phyloP scores from a whole-genome alignment of 352 stramenopile species.

The Albugo laibachii region DNA sequence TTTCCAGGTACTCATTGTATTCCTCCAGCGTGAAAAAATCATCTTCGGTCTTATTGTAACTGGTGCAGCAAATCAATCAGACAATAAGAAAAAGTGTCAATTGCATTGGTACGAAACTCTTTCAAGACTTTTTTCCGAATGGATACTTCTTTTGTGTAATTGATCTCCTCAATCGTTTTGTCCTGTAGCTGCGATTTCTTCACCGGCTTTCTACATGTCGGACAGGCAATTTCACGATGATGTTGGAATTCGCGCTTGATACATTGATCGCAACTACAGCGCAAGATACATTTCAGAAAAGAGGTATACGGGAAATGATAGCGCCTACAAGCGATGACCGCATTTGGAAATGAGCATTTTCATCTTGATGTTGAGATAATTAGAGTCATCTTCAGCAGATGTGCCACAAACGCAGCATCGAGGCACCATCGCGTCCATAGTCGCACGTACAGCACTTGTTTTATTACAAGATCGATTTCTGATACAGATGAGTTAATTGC shows the following conservation, averaged over 20 bases:
- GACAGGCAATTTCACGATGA: conserved; percentile 69
- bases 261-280: conserved; percentile 53
- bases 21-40: conserved; percentile 75
- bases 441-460: no score
- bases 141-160: conserved; percentile 71
- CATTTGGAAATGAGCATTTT: conserved; percentile 85
- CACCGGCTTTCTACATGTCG: conserved; percentile 58
- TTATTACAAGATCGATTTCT: no score
- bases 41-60: conserved; percentile 78
- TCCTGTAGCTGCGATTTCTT: conserved; percentile 80
- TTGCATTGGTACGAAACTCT: conserved; percentile 17
- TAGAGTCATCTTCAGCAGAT: conserved; percentile 65
- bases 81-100: not conserved
- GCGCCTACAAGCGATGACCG: conserved; percentile 69
- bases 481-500: no score
- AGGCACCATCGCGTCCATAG: conserved; percentile 39
- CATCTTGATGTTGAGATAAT: conserved; percentile 83
- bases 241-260: conserved; percentile 79
- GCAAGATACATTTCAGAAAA: not conserved
- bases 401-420: conserved; percentile 79
- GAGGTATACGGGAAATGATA: not conserved
- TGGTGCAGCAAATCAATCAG: conserved; percentile 7
- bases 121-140: conserved; percentile 76
- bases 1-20: conserved; percentile 77
- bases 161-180: conserved; percentile 78